phyloP scores from a whole-genome alignment of 495 filamentous ascomycete genomes.

The Daldinia childiae region DNA sequence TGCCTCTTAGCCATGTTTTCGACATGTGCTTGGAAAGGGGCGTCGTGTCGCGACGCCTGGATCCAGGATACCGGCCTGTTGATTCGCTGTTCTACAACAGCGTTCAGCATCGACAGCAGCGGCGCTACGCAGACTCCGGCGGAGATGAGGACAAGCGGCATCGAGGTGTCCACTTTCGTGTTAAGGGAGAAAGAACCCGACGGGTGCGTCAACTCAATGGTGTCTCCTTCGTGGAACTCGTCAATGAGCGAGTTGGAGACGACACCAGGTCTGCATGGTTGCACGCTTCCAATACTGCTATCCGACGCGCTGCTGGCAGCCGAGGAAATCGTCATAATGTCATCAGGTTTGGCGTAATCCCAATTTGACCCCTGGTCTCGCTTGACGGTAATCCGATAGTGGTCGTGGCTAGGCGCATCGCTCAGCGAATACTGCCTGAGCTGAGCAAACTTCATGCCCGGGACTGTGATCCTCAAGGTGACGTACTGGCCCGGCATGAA shows the following conservation, averaged over 20 bases:
- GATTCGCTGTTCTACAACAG: slow-evolving; percentile 50
- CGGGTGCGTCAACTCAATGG: slow-evolving; percentile 72
- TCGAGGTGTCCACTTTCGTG: slow-evolving; percentile 50
- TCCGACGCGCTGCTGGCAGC: slow-evolving; percentile 47
- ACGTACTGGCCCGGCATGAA: slow-evolving; percentile 78
- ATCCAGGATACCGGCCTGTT: slow-evolving; percentile 70
- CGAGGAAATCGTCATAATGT: slow-evolving; percentile 41
- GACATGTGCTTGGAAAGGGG: slow-evolving; percentile 65
- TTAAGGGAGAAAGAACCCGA: slow-evolving; percentile 73
- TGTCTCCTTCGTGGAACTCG: slow-evolving; percentile 66
- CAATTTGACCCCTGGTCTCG: slow-evolving; percentile 59
- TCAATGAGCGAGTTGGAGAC: slow-evolving; percentile 77
- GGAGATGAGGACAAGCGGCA: slow-evolving; percentile 71
- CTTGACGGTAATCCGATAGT: slow-evolving; percentile 78
- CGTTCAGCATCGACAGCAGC: slow-evolving; percentile 71
- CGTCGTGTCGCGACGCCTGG: slow-evolving; percentile 65
- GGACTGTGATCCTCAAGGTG: slow-evolving; percentile 66
- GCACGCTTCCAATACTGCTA: slow-evolving; percentile 46
- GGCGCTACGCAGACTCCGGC: slow-evolving; percentile 76
- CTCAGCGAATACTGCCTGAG: slow-evolving; percentile 77
- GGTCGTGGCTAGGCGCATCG: slow-evolving; percentile 64
- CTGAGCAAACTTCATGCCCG: slow-evolving; percentile 67
- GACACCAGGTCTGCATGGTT: slow-evolving; percentile 59
- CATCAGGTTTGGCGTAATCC: slow-evolving; percentile 33
- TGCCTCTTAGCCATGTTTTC: slow-evolving; percentile 55